Evolutionary conservation across 192 early-diverging fungal genomes (phyloP).

Genomic region (Mortierella antarctica): DNA sequence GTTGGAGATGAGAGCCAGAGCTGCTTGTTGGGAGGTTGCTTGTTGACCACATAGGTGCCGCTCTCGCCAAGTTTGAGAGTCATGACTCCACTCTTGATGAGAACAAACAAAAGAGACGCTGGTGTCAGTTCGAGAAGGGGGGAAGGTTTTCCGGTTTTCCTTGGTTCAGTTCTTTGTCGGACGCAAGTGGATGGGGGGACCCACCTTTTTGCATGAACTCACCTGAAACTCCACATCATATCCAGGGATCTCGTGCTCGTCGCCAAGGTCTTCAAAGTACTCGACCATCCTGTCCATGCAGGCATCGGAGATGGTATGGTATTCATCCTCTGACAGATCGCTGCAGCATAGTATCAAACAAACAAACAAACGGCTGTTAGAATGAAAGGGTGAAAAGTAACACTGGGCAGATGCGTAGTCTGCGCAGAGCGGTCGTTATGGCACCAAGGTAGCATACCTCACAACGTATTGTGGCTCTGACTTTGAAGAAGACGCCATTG

Average conservation of each 20-base stretch:
- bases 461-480: constrained; percentile 16
- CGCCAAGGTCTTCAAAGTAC: constrained; percentile 81
- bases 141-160: not conserved
- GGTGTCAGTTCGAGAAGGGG: not conserved
- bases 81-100: constrained; percentile 79
- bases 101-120: not conserved
- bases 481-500: constrained; percentile 8
- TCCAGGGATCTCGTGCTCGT: constrained; percentile 71
- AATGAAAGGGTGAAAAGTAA: not conserved
- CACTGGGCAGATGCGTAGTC: not conserved
- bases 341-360: constrained; percentile 18
- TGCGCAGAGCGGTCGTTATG: no score
- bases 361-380: not conserved
- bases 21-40: constrained; percentile 98
- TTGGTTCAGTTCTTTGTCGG: not conserved
- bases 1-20: constrained; percentile 97
- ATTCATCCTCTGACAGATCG: constrained; percentile 63
- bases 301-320: constrained; percentile 68
- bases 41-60: constrained; percentile 97
- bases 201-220: constrained; percentile 60
- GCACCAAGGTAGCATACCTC: constrained; percentile 15
- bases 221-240: constrained; percentile 88
- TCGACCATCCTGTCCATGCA: constrained; percentile 76
- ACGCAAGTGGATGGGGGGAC: not conserved
- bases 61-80: constrained; percentile 80